Evolutionary conservation across 1,284 basidiomycete species (phyloP).

Genomic region (Porphyrellus sp.): DNA sequence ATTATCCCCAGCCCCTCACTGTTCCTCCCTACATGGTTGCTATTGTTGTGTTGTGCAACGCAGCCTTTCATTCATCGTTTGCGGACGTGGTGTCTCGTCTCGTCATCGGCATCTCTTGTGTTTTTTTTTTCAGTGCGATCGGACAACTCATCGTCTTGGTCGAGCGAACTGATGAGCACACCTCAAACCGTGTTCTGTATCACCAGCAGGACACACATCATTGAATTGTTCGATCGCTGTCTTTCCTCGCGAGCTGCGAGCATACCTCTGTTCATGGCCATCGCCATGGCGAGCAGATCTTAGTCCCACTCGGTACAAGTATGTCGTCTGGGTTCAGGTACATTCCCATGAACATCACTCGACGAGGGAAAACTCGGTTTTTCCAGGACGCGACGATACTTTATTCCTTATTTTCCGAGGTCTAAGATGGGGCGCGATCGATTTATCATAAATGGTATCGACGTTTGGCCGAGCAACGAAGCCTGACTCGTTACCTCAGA

Average conservation of each 20-base stretch:
- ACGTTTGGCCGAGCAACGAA: too few relatives aligned
- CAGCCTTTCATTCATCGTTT: slow-evolving; percentile 66
- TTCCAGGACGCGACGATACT: too few relatives aligned
- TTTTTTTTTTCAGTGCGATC: slow-evolving; percentile 51
- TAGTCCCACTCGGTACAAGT: too few relatives aligned
- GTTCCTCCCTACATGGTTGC: slow-evolving; percentile 82
- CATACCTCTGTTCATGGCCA: slow-evolving; percentile 75
- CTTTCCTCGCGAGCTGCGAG: slow-evolving; percentile 73
- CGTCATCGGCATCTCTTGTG: slow-evolving; percentile 49
- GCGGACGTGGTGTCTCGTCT: slow-evolving; percentile 69
- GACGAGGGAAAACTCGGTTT: too few relatives aligned
- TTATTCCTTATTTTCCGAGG: too few relatives aligned
- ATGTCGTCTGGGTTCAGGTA: too few relatives aligned
- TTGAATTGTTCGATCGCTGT: slow-evolving; percentile 79
- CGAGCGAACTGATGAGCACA: slow-evolving; percentile 45
- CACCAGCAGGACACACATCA: slow-evolving; percentile 67
- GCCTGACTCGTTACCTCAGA: too few relatives aligned
- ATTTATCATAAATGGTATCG: too few relatives aligned
- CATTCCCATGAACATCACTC: too few relatives aligned
- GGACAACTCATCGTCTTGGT: slow-evolving; percentile 38
- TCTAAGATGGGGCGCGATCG: too few relatives aligned
- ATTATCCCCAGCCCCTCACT: slow-evolving; percentile 70
- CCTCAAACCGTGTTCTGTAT: slow-evolving; percentile 72
- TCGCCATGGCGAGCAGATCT: too few relatives aligned
- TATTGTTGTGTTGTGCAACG: slow-evolving; percentile 61